Percentiles rank a stretch among this genome's conserved stretches.
Conservation (phyloP, 2,329 filamentous ascomycete species). For the Sporothrix pallida region DNA sequence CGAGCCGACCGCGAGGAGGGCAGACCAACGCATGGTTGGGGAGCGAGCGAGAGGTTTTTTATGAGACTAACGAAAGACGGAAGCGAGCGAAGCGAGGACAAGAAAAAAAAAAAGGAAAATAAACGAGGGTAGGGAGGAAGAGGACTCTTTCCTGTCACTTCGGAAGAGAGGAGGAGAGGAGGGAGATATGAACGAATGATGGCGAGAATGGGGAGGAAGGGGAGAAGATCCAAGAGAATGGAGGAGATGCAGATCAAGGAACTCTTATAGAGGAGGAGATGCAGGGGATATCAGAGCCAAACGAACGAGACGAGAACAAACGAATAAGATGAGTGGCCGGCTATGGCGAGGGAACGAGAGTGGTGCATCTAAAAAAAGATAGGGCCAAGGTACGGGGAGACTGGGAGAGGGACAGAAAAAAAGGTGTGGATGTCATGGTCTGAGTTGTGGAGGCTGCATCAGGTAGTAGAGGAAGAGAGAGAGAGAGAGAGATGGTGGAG, state of each 20-base stretch:
- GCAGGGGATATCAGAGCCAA: not conserved
- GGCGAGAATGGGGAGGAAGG: not conserved
- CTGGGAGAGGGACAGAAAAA: not conserved
- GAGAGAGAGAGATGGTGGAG: not conserved
- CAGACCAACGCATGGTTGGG: slow-evolving; percentile 34
- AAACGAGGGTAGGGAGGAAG: not conserved
- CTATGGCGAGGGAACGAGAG: not conserved
- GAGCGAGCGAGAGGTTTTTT: not conserved
- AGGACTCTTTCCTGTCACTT: not conserved
- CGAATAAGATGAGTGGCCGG: not conserved
- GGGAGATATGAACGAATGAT: slow-evolving; percentile 14
- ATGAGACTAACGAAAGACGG: not conserved
- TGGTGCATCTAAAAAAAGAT: slow-evolving; percentile 25
- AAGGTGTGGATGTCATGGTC: no score
- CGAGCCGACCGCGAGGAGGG: slow-evolving; percentile 34
- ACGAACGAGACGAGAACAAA: no score
- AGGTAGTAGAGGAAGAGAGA: not conserved
- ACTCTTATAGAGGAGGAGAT: slow-evolving; percentile 16
- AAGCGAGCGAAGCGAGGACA: slow-evolving; percentile 9
- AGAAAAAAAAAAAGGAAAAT: not conserved
- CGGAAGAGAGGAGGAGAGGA: not conserved
- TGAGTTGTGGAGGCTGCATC: not conserved
- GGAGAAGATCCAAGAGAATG: not conserved
- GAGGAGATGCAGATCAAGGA: not conserved
- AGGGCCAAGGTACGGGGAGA: not conserved